A percentile compares a stretch with the other conserved stretches of the same genome.
phyloP scores from a whole-genome alignment of 2,329 filamentous ascomycete genomes.

The Calonectria leucothoes region DNA sequence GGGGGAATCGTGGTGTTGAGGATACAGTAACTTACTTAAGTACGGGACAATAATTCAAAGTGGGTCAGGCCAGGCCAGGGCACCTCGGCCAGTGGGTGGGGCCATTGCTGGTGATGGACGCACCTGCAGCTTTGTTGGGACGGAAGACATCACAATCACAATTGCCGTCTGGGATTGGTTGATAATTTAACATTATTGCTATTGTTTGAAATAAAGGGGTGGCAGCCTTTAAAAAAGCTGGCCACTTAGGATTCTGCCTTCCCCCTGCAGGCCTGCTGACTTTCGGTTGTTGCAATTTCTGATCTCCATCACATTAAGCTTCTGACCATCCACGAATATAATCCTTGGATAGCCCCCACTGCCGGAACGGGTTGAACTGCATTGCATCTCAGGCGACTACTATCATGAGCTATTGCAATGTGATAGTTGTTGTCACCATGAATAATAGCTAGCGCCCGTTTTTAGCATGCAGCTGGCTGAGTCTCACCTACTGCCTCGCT shows the following conservation, averaged over 20 bases:
- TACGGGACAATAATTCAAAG: constrained; percentile 4
- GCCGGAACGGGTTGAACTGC: not conserved
- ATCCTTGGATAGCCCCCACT: not conserved
- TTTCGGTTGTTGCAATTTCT: not conserved
- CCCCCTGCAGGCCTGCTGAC: not conserved
- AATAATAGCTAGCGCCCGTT: no score
- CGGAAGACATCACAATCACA: not conserved
- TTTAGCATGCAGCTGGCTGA: not conserved
- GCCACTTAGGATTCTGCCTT: not conserved
- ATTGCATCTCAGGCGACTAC: not conserved
- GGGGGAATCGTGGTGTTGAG: constrained; percentile 5
- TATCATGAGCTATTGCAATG: no score
- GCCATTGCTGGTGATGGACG: not conserved
- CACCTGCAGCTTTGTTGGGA: constrained; percentile 5
- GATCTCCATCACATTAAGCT: not conserved
- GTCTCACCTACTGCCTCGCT: not conserved
- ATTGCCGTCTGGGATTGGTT: not conserved
- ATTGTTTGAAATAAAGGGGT: not conserved
- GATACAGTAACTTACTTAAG: constrained; percentile 5
- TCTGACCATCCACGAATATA: not conserved
- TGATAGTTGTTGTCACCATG: not conserved
- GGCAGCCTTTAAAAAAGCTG: not conserved
- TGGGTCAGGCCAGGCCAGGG: not conserved
- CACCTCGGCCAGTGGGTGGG: constrained; percentile 12
- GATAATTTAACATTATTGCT: not conserved